Percentiles rank a stretch among this genome's conserved stretches.
phyloP scores from a whole-genome alignment of 805 yeast genomes.

The Sugiyamaella floridensis region DNA sequence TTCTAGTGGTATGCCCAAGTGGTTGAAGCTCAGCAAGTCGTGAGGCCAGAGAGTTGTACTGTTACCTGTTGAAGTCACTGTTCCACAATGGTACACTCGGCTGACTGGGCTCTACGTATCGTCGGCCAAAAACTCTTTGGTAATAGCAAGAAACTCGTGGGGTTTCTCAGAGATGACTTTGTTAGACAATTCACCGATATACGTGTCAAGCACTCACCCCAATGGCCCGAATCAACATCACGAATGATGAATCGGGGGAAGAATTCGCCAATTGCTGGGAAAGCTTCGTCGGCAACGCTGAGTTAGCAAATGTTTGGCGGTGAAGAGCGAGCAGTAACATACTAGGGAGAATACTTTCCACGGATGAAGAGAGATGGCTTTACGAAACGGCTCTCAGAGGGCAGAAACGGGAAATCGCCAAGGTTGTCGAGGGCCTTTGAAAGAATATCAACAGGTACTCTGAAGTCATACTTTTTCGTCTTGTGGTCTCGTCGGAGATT shows the following conservation, averaged over 20 bases:
- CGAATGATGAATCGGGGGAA: conserved; percentile 72
- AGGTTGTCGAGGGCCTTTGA: conserved; percentile 53
- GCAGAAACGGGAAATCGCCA: conserved; percentile 70
- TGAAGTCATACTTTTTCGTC: conserved; percentile 35
- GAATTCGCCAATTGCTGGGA: conserved; percentile 63
- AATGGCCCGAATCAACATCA: conserved; percentile 83
- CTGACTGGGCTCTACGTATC: neutral
- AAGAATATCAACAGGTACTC: conserved; percentile 67
- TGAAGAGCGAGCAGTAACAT: conserved; percentile 6
- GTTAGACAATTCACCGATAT: neutral
- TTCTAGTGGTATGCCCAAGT: conserved; percentile 11
- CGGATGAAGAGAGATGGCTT: conserved; percentile 76
- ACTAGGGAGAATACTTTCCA: conserved; percentile 65
- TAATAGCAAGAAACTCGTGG: conserved; percentile 54
- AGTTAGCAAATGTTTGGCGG: conserved; percentile 1
- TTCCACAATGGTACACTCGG: no score
- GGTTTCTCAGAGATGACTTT: conserved; percentile 77
- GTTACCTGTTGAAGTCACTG: no score
- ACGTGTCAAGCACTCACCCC: conserved; percentile 38
- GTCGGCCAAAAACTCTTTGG: conserved; percentile 44
- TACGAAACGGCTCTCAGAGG: conserved; percentile 46
- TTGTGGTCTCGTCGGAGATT: conserved; percentile 48
- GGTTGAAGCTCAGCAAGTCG: conserved; percentile 15
- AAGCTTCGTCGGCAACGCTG: conserved; percentile 68
- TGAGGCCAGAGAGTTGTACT: neutral